Percentiles rank a stretch among this genome's conserved stretches.
Conservation (phyloP, 257 asterid genomes). For the Ehretia macrophylla region DNA sequence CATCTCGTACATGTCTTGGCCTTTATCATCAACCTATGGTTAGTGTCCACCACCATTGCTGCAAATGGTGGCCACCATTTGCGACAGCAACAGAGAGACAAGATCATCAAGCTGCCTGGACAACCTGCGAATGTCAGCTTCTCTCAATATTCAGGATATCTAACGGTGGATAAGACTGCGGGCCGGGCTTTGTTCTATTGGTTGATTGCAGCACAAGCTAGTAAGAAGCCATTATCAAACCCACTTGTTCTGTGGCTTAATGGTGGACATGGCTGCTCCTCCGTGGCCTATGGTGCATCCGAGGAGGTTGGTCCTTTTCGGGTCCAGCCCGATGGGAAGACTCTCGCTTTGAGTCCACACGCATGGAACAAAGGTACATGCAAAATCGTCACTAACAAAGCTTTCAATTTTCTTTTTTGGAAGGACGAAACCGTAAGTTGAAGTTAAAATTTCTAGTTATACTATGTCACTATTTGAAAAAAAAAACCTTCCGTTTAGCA, state of each 20-base stretch:
- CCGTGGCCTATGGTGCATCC: constrained; percentile 58
- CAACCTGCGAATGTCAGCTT: constrained; percentile 44
- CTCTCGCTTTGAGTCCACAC: constrained; percentile 35
- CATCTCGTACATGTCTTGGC: not conserved
- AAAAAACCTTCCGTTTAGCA: no score
- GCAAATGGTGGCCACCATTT: not conserved
- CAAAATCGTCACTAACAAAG: no score
- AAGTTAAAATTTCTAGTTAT: no score
- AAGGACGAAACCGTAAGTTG: no score
- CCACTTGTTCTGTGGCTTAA: constrained; percentile 69
- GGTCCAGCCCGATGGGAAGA: constrained; percentile 37
- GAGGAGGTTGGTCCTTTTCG: constrained; percentile 70
- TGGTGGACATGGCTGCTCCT: constrained; percentile 70
- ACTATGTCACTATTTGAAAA: no score
- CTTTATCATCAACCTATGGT: constrained; percentile 6
- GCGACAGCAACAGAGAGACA: constrained; percentile 35
- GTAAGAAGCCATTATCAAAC: constrained; percentile 32
- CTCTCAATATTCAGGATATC: constrained; percentile 61
- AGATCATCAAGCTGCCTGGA: constrained; percentile 44
- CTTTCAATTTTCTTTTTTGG: no score
- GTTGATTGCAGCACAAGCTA: constrained; percentile 41
- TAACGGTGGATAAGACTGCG: constrained; percentile 30
- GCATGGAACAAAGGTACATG: constrained; percentile 56
- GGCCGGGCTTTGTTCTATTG: constrained; percentile 61
- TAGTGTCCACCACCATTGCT: not conserved